Evolutionary conservation across 495 filamentous ascomycete species (phyloP).

Genomic region (Cercophora sp.): DNA sequence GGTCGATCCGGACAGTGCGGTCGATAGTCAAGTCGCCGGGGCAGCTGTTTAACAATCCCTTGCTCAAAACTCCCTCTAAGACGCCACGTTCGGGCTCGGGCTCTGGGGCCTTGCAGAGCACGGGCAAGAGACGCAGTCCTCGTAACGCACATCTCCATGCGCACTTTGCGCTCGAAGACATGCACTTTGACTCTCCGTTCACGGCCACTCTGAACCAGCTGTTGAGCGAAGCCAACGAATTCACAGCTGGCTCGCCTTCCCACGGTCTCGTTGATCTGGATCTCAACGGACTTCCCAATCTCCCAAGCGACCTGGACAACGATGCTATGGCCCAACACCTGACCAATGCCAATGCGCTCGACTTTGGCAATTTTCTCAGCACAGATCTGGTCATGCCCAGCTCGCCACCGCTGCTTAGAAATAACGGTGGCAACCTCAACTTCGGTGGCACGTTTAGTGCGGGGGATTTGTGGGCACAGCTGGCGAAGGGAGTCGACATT

Average conservation of each 20-base stretch:
- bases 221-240: conserved; percentile 52
- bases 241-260: conserved; percentile 34
- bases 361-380: conserved; percentile 44
- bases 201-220: conserved; percentile 57
- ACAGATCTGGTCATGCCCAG: conserved; percentile 52
- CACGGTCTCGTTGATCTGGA: conserved; percentile 33
- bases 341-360: conserved; percentile 25
- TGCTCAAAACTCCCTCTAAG: conserved; percentile 43
- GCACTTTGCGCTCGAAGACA: conserved; percentile 27
- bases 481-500: conserved; percentile 7
- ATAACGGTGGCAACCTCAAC: conserved; percentile 12
- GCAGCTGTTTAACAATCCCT: conserved; percentile 21
- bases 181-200: conserved; percentile 50
- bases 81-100: conserved; percentile 35
- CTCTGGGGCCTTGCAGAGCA: conserved; percentile 22
- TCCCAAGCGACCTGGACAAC: conserved; percentile 28
- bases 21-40: conserved; percentile 34
- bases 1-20: conserved; percentile 43
- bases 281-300: conserved; percentile 33
- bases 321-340: conserved; percentile 28
- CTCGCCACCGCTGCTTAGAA: conserved; percentile 43
- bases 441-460: conserved; percentile 21
- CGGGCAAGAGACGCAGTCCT: conserved; percentile 37
- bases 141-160: conserved; percentile 29
- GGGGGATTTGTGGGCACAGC: conserved; percentile 17